Percentiles rank a stretch among this genome's conserved stretches.
Conservation (phyloP, 306 rosid species). For the Quercus cerris region DNA sequence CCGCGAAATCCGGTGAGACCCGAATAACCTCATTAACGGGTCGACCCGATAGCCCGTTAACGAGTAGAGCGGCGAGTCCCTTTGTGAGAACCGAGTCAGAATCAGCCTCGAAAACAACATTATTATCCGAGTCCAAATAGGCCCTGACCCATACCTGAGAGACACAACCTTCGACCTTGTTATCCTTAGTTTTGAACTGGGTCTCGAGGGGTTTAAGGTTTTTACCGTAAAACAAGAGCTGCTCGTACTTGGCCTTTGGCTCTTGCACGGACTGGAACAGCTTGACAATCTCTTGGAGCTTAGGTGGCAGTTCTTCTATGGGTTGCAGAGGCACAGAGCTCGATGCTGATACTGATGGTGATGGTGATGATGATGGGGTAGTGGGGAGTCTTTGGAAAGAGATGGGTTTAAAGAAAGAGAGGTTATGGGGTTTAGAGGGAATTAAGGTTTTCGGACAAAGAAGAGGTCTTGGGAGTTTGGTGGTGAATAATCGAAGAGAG, state of each 20-base stretch:
- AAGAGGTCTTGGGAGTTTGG: conserved; percentile 29
- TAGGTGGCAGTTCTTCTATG: conserved; percentile 87
- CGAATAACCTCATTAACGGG: conserved; percentile 60
- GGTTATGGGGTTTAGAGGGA: conserved; percentile 12
- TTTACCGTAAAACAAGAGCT: conserved; percentile 83
- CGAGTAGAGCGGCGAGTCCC: conserved; percentile 90
- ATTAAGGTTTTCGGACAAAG: background rate
- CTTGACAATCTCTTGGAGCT: conserved; percentile 79
- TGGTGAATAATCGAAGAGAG: conserved; percentile 50
- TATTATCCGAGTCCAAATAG: conserved; percentile 52
- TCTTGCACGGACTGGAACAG: conserved; percentile 85
- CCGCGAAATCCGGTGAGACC: conserved; percentile 73
- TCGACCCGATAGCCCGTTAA: conserved; percentile 69
- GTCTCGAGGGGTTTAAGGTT: conserved; percentile 76
- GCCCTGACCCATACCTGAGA: conserved; percentile 99
- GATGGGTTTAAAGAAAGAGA: conserved; percentile 44
- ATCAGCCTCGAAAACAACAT: conserved; percentile 82
- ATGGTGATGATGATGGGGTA: conserved; percentile 11
- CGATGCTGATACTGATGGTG: conserved; percentile 27
- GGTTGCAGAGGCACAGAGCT: conserved; percentile 56
- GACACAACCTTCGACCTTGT: conserved; percentile 93
- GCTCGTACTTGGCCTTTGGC: conserved; percentile 81
- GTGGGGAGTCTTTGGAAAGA: conserved; percentile 60
- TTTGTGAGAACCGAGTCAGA: conserved; percentile 85
- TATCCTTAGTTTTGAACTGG: conserved; percentile 58